Conservation (phyloP, 257 asterid species). For the Solanum chilense region DNA sequence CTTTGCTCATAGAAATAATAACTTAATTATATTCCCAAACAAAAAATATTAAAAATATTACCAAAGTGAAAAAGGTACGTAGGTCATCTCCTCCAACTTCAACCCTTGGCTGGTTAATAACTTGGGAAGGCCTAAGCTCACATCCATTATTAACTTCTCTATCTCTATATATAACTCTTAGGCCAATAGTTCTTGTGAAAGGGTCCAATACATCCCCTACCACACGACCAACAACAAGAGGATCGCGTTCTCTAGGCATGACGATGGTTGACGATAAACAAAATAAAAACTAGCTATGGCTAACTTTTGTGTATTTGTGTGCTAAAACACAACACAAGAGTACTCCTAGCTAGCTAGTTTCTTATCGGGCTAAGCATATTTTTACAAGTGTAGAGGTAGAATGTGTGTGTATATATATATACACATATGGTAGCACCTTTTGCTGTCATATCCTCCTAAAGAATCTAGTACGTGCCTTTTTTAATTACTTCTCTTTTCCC, state of each 20-base stretch:
- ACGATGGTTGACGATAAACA: not conserved
- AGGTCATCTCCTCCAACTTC: conserved; percentile 73
- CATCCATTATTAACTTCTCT: conserved; percentile 50
- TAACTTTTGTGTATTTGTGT: not conserved
- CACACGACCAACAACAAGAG: conserved; percentile 54
- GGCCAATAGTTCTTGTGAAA: conserved; percentile 34
- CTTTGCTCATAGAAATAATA: not conserved
- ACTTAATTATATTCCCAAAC: not conserved
- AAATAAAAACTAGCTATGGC: not conserved
- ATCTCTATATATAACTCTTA: conserved; percentile 23
- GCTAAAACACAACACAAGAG: not conserved
- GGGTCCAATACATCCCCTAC: conserved; percentile 66
- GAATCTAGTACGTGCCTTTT: not conserved
- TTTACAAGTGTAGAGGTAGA: not conserved
- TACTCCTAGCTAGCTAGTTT: not conserved
- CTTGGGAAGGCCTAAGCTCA: conserved; percentile 59
- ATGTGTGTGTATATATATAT: not conserved
- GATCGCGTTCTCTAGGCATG: conserved; percentile 54
- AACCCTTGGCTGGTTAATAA: conserved; percentile 55
- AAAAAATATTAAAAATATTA: not conserved
- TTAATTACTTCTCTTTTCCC: not conserved
- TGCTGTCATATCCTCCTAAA: not conserved
- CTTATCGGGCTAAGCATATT: not conserved
- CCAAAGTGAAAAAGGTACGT: conserved; percentile 62
- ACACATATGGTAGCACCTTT: not conserved